These are phyloP conservation scores for Artemisia tridentata DNA, from an alignment of 129 eudicot genomes.

Conservation along the genomic window DNA sequence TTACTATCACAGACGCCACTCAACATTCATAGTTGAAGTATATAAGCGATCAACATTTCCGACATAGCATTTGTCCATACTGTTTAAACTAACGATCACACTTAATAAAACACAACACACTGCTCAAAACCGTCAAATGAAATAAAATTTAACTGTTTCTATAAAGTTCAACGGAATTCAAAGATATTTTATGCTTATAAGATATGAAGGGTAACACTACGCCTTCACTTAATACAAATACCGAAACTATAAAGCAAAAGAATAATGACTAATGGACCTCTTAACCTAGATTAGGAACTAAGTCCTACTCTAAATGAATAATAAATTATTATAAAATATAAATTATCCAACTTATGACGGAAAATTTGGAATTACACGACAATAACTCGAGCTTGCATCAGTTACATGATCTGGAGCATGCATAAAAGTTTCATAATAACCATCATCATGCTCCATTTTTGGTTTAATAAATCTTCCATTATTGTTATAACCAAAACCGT, in stretches of 20 bases:
- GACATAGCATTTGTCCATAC: too few relatives aligned
- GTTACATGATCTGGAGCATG: constrained; percentile 30
- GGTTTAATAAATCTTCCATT: constrained; percentile 37
- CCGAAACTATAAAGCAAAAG: constrained; percentile 22
- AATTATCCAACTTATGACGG: constrained; percentile 20
- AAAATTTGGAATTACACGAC: constrained; percentile 34
- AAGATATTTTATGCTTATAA: constrained; percentile 16
- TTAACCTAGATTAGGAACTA: constrained; percentile 16
- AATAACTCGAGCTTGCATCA: constrained; percentile 31
- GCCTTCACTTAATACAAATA: constrained; percentile 23
- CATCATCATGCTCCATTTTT: constrained; percentile 46
- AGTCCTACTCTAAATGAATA: constrained; percentile 23
- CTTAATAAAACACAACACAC: background rate
- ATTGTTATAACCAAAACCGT: constrained; percentile 29
- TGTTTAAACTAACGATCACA: too few relatives aligned
- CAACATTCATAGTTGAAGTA: too few relatives aligned
- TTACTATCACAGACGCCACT: too few relatives aligned
- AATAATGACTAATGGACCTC: constrained; percentile 16
- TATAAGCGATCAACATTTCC: too few relatives aligned
- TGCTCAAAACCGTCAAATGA: background rate
- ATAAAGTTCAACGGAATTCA: background rate
- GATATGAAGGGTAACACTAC: constrained; percentile 27
- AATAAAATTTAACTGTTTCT: background rate
- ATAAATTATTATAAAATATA: background rate
- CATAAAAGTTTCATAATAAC: constrained; percentile 31